Evolutionary conservation across 306 rosid species (phyloP).

Genomic region (Adenanthera pavonina): DNA sequence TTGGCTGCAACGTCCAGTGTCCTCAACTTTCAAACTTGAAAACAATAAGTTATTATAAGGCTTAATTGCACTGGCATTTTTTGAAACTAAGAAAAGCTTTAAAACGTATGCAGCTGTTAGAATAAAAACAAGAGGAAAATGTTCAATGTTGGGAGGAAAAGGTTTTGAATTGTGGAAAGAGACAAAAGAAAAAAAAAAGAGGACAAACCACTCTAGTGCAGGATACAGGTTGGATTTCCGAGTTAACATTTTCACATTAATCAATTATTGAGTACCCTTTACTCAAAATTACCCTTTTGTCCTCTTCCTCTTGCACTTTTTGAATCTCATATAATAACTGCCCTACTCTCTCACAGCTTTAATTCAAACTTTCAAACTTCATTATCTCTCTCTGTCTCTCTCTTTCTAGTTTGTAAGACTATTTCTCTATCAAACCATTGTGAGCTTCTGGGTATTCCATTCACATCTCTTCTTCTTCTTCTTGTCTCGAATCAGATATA

Average conservation of each 20-base stretch:
- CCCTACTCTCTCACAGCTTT: slow-evolving; percentile 56
- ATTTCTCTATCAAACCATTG: slow-evolving; percentile 12
- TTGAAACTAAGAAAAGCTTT: slow-evolving; percentile 20
- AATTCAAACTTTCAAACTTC: slow-evolving; percentile 68
- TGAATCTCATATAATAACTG: slow-evolving; percentile 48
- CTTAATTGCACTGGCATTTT: not conserved
- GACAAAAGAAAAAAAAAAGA: slow-evolving; percentile 48
- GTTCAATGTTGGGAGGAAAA: slow-evolving; percentile 25
- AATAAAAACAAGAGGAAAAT: slow-evolving; percentile 47
- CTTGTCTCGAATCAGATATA: not conserved
- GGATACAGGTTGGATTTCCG: slow-evolving; percentile 65
- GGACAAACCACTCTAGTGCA: slow-evolving; percentile 44
- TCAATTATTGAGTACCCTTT: slow-evolving; percentile 33
- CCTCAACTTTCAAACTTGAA: slow-evolving; percentile 19
- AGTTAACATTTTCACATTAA: slow-evolving; percentile 37
- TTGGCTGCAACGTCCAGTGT: not conserved
- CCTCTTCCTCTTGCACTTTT: slow-evolving; percentile 52
- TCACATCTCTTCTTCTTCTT: not conserved
- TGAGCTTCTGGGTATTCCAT: slow-evolving; percentile 39
- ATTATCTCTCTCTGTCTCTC: slow-evolving; percentile 28
- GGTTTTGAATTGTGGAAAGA: slow-evolving; percentile 64
- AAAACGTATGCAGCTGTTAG: slow-evolving; percentile 40
- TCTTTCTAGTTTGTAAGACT: slow-evolving; percentile 7
- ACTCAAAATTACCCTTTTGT: slow-evolving; percentile 58
- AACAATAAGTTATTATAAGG: not conserved